Evolutionary conservation across 345 rosid species (phyloP), one percentile per base, ranked within the genome.

Genomic region (Eucalyptus polybractea): DNA sequence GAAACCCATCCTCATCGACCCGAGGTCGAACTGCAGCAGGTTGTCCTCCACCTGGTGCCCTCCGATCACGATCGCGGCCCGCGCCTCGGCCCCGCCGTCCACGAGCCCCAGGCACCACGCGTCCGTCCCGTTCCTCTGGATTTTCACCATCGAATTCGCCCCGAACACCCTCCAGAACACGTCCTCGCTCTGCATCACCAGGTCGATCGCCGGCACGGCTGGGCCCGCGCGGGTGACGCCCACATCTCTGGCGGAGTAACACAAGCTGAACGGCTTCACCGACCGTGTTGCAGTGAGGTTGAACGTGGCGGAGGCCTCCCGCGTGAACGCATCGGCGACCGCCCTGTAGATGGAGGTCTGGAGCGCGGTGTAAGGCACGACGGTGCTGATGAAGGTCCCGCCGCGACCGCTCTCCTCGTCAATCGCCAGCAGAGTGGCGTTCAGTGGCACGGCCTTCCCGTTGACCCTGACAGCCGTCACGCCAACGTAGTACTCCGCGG

Each of bases 11-110:
- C 88, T 86, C 54, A 85, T 89, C 88, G 91, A 87, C 9, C 80
- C 91, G 86, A 90, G 87, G 69, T 92, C 90, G 88, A 93, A 91
- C 90, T 86, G 91, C 91, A 93, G 45, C 67, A 93, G 89, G 81
- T 89, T 90, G 33, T 93, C 89, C 56, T 93, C 94, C 93, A 91
- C 85, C 76, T 91, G 92, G 88, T 91, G 86, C 91, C 89, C 65
- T 54, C 93, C 94, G 50, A 93, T 90, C 88, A 88, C 90, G 58
- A 93, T 90, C 87, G 92, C 88, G 4, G 87, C 69, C 85, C 16
- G 10, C 85, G 92, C 89, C 21, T 31, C 58, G 24, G 53, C 50
- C 88, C 92, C 93, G 37, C 93, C 93, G 60, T 93, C 58, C 13
- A 93, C 25, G 29, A 93, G 31, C 2, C 91, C 94, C 88, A 93